A percentile compares a stretch with the other conserved stretches of the same genome.
Evolutionary conservation across 1,284 basidiomycete genomes (phyloP).

Genomic region (Fomitiporia mediterranea): DNA sequence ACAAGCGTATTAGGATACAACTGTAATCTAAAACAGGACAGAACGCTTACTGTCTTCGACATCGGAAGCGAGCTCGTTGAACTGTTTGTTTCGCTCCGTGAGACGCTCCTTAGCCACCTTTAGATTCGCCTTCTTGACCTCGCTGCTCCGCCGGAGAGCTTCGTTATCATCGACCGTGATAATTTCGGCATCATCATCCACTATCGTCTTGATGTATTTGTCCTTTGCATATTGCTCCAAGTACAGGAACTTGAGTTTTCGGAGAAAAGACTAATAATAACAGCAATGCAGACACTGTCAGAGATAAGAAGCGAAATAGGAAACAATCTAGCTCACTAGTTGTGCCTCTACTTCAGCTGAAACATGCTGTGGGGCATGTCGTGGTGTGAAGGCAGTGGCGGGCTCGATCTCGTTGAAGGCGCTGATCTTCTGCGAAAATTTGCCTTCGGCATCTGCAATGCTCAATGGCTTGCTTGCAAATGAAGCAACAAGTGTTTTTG

Average conservation of each 20-base stretch:
- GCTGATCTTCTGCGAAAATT: constrained; percentile 24
- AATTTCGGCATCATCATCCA: constrained; percentile 74
- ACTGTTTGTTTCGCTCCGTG: constrained; percentile 54
- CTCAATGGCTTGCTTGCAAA: constrained; percentile 25
- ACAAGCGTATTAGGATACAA: neutral
- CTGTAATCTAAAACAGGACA: neutral
- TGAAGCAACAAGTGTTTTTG: constrained; percentile 24
- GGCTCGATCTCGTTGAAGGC: constrained; percentile 19
- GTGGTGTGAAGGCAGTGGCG: constrained; percentile 21
- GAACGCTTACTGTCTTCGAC: constrained; percentile 58
- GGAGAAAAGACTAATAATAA: constrained; percentile 64
- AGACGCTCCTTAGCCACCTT: constrained; percentile 61
- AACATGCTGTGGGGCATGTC: constrained; percentile 44
- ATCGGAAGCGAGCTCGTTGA: constrained; percentile 55
- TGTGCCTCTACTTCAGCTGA: constrained; percentile 44
- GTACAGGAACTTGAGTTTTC: constrained; percentile 83
- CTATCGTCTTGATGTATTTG: constrained; percentile 78
- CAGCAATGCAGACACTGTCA: neutral
- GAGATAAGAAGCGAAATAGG: neutral
- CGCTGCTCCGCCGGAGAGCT: constrained; percentile 53
- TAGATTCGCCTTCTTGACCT: constrained; percentile 62
- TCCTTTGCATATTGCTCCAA: constrained; percentile 85
- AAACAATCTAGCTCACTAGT: constrained; percentile 33
- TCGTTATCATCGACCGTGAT: constrained; percentile 74
- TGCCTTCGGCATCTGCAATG: constrained; percentile 25